Base-by-base conservation (phyloP, 2,329 filamentous ascomycete genomes). In the Pochonia chlamydosporia region DNA sequence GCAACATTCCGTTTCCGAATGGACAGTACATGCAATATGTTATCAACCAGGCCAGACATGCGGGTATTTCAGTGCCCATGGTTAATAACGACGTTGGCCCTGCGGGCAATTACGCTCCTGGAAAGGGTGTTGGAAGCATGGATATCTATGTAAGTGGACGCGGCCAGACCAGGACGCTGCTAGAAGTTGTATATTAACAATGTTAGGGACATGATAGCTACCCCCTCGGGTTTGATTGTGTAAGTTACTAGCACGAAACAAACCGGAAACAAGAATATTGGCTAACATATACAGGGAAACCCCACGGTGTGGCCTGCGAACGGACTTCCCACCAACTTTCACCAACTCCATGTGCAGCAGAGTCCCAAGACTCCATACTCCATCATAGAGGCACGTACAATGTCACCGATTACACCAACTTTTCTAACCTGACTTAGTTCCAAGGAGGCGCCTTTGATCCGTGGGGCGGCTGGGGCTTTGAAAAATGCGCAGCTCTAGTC, bases 401-500 rank as follows among this genome's bases (percentile, higher is more conserved):
- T 4, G 18, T 9, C 35, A 21, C 16, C 9, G 16, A 39, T 39
- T 39, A 18, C 9, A 39, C 30, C 7, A 40, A 18, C n/a, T 25
- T 41, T 23, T n/a, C 18, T n/a, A 30, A 2, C 47, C 4, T 20
- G 3, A 10, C 26, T 14, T 56, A 83, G 70, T 86, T 85, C 52
- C 83, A 89, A 72, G 85, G 78, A 1, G 85, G 85, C 20, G 72
- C 81, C 0, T 89, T 85, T 50, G 85, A 89, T 59, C 81, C 82
- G 0, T 92, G 86, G 78, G 88, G 86, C 42, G 87, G 86, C 14
- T 67, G 72, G 13, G 85, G 86, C 0, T 87, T 87, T 43, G 81
- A 79, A 3, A 70, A 82, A 48, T 93, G 89, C 56, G 70, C 77
- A 4, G 67, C 71, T 3, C 71, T 91, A 3, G 68, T 87, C 4